Evolutionary conservation across 345 rosid species (phyloP).

Genomic region (Citrus cavaleriei): DNA sequence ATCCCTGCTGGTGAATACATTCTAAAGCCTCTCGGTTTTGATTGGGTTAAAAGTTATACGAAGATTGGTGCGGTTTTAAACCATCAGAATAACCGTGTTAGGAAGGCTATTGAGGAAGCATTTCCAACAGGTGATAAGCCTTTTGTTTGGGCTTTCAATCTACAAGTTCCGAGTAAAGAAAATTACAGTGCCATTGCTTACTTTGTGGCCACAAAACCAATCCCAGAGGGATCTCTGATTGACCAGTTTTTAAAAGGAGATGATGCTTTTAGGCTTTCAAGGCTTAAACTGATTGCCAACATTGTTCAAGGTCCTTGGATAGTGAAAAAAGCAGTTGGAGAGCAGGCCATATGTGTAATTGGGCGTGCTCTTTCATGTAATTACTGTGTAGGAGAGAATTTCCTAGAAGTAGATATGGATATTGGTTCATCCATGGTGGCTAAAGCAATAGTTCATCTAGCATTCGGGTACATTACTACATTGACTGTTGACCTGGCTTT

Average conservation of each 20-base stretch:
- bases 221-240: slow-evolving; percentile 67
- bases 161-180: slow-evolving; percentile 90
- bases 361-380: slow-evolving; percentile 84
- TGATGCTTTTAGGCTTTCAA: slow-evolving; percentile 63
- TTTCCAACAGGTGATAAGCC: slow-evolving; percentile 63
- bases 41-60: slow-evolving; percentile 73
- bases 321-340: slow-evolving; percentile 93
- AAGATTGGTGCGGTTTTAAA: slow-evolving; percentile 59
- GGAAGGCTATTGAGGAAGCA: slow-evolving; percentile 52
- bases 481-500: slow-evolving; percentile 93
- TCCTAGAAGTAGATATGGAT: slow-evolving; percentile 84
- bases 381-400: slow-evolving; percentile 43
- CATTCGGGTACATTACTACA: slow-evolving; percentile 80
- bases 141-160: slow-evolving; percentile 92
- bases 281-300: slow-evolving; percentile 93
- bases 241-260: slow-evolving; percentile 77
- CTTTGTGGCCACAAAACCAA: slow-evolving; percentile 56
- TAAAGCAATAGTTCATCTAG: slow-evolving; percentile 87
- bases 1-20: slow-evolving; percentile 70
- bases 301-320: slow-evolving; percentile 97
- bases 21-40: slow-evolving; percentile 81
- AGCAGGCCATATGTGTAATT: slow-evolving; percentile 90
- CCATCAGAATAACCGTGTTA: slow-evolving; percentile 54
- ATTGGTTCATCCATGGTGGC: slow-evolving; percentile 98
- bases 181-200: slow-evolving; percentile 86